Base-by-base conservation (phyloP, 2,329 filamentous ascomycete species). In the Chrysoporthe austroafricana region DNA sequence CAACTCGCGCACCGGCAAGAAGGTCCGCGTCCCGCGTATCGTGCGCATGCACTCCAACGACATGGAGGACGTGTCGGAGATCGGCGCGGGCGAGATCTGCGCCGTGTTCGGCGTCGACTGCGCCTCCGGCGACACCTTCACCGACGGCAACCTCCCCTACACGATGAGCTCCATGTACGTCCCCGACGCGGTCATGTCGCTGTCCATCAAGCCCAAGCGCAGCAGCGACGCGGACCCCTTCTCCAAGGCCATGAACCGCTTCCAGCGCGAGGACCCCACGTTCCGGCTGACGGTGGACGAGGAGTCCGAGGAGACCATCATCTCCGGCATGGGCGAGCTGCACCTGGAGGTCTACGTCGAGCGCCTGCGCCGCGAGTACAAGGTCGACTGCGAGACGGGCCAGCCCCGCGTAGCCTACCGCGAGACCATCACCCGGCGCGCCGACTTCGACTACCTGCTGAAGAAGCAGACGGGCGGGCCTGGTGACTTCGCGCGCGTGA, bases 31-130 rank as follows among this genome's bases (percentile, higher is more conserved):
- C 67, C 96, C 96, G 26, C 92, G 95, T 76, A 98, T 99, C 75
- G 96, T 99, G 70, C 93, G 96, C 71, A 99, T 99, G 96, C 96
- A 99, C 84, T 97, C 94, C 58, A 97, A 98, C 77, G 96, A 99
- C 77, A 97, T 99, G 95, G 96, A 99, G 79, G 96, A 99, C 76
- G 93, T 97, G 42, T 85, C 82, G 66, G 94, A 97, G 79, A 91
- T 99, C 71, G 93, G 94, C 63, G 95, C 96, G 64, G 96, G 96
- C 80, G 96, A 99, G 80, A 99, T 99, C 72, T 99, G 96, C 77
- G 96, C 96, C 70, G 96, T 99, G 68, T 99, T 99, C 77, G 96
- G 96, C 76, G 92, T 99, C 65, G 96, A 99, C 75, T 99, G 96
- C 79, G 94, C 96, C 46, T 98, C 95, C 56, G 96, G 96, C 74